These are phyloP conservation scores for Penicillium sp. DNA, from an alignment of 2,329 filamentous ascomycete genomes.

Conservation along the genomic window DNA sequence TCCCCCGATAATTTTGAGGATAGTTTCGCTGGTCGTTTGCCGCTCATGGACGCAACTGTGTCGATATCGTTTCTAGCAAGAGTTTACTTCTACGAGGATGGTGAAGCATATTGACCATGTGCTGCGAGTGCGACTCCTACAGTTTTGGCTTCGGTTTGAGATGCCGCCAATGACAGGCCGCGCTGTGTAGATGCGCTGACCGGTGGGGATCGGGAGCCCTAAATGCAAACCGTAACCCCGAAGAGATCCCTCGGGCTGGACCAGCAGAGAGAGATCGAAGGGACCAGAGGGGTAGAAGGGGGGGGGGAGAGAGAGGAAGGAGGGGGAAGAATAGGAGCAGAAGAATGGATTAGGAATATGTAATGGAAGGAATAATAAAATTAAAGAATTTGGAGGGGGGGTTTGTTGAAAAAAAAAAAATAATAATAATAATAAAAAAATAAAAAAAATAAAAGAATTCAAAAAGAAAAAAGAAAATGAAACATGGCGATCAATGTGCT, in stretches of 20 bases:
- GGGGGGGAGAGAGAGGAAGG: too few relatives aligned
- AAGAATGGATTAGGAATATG: too few relatives aligned
- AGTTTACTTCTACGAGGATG: background rate
- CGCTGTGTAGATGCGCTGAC: constrained; percentile 9
- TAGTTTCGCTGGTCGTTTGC: constrained; percentile 8
- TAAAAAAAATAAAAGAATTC: too few relatives aligned
- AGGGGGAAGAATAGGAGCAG: too few relatives aligned
- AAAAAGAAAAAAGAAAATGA: too few relatives aligned
- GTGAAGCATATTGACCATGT: constrained; percentile 1
- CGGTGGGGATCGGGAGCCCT: constrained; percentile 13
- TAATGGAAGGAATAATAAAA: too few relatives aligned
- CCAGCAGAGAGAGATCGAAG: background rate
- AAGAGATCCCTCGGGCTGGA: background rate
- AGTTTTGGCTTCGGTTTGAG: constrained; percentile 12
- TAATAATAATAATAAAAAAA: too few relatives aligned
- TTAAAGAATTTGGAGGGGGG: too few relatives aligned
- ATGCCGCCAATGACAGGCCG: constrained; percentile 15
- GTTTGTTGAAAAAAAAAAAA: too few relatives aligned
- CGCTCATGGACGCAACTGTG: constrained; percentile 12
- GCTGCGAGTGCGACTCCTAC: constrained; percentile 8
- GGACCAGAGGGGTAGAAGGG: too few relatives aligned
- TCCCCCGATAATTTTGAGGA: constrained; percentile 6
- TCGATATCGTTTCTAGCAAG: background rate
- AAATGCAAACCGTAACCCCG: background rate
- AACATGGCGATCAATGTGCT: too few relatives aligned